Conservation (phyloP, 257 asterid species). For the Scutellaria galericulata region DNA sequence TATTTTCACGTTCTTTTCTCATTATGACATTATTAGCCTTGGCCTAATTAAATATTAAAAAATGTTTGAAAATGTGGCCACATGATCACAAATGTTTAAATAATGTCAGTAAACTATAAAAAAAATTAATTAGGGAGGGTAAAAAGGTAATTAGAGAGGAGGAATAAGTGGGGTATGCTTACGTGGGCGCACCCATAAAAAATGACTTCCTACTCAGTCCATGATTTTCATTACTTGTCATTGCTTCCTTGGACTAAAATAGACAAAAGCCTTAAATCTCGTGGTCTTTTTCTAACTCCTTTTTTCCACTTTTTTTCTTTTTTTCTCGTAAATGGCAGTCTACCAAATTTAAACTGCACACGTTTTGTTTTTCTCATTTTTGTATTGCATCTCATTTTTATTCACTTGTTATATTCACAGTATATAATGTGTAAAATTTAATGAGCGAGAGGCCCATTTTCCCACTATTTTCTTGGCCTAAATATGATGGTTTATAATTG, state of each 20-base stretch:
- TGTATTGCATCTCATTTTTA: not conserved
- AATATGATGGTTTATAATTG: not conserved
- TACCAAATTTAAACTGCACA: slow-evolving; percentile 33
- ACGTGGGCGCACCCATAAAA: slow-evolving; percentile 45
- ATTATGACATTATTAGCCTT: not conserved
- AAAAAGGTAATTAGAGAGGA: slow-evolving; percentile 13
- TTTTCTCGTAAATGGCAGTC: slow-evolving; percentile 3
- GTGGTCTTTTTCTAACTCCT: slow-evolving; percentile 31
- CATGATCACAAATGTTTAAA: not conserved
- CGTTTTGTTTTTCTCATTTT: not conserved
- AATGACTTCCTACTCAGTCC: slow-evolving; percentile 57
- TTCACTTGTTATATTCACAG: not conserved
- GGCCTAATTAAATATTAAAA: no score
- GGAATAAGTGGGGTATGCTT: slow-evolving; percentile 36
- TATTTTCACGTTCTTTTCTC: slow-evolving; percentile 4
- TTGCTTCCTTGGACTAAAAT: slow-evolving; percentile 32
- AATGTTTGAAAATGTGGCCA: no score
- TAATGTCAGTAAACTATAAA: not conserved
- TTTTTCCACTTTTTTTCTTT: not conserved
- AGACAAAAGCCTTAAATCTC: slow-evolving; percentile 33
- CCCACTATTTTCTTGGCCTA: not conserved
- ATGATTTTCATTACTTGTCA: slow-evolving; percentile 34
- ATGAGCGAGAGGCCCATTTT: not conserved
- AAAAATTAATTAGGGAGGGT: not conserved
- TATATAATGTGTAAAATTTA: no score